Conservation (phyloP, 2,329 filamentous ascomycete species). For the Hansfordia pulvinata region DNA sequence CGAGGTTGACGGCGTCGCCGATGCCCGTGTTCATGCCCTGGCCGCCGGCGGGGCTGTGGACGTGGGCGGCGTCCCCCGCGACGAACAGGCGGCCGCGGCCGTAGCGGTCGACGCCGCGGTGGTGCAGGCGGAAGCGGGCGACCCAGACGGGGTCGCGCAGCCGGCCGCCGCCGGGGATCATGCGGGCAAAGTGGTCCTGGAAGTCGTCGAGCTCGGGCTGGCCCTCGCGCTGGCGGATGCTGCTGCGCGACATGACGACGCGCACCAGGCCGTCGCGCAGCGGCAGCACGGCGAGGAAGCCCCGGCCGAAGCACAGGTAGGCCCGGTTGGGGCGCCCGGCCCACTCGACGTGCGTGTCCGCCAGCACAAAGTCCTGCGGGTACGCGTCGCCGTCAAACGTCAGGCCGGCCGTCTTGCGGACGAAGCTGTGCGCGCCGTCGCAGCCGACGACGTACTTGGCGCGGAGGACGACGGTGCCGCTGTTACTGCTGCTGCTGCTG, state of each 20-base stretch:
- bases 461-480: too few species aligned
- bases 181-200: constrained; percentile 12
- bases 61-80: constrained; percentile 43
- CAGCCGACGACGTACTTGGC: constrained; percentile 30
- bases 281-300: constrained; percentile 20
- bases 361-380: constrained; percentile 28
- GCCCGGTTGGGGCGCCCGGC: constrained; percentile 11
- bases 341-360: constrained; percentile 24
- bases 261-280: constrained; percentile 12
- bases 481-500: too few species aligned
- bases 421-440: constrained; percentile 28
- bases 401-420: constrained; percentile 21
- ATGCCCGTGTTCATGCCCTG: constrained; percentile 43
- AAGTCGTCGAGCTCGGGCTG: constrained; percentile 18
- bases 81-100: constrained; percentile 34
- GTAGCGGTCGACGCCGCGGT: constrained; percentile 20
- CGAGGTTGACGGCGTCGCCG: constrained; percentile 32
- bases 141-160: constrained; percentile 22
- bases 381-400: constrained; percentile 28
- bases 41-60: constrained; percentile 38
- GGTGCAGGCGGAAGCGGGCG: constrained; percentile 29
- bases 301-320: constrained; percentile 16
- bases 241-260: constrained; percentile 13
- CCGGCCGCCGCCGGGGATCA: constrained; percentile 14
- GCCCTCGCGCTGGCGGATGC: constrained; percentile 3